Base-by-base conservation (phyloP, 2,329 filamentous ascomycete genomes). In the Aspergillus versicolor region DNA sequence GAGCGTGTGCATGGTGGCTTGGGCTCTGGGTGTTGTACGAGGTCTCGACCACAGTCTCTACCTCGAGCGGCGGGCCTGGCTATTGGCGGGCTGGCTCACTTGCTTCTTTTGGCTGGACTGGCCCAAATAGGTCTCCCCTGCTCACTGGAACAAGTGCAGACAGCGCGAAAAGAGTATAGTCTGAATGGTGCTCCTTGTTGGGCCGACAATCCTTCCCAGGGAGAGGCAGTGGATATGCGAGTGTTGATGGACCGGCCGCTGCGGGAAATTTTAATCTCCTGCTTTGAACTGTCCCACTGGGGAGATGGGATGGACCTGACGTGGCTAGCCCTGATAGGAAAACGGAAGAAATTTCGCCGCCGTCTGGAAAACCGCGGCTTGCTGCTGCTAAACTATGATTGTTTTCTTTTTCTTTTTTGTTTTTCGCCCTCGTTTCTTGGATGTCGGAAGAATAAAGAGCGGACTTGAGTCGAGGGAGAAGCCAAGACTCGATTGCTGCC, bases 1-100 rank as follows among this genome's bases (percentile, higher is more conserved):
- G 58, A 75, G 70, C 19, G 63, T 70, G 58, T 73, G 70, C 72
- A 75, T 75, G 56, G 30, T 52, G 37, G 27, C 27, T 30, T 30
- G 27, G 27, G 27, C 27, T 30, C 27, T 30, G 27, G 27, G 9
- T 11, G 27, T 30, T 30, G 27, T 30, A 9, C 27, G 27, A 30
- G 27, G 27, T 30, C 9, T 21, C 40, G 51, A 52, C 43, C 24
- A 44, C 34, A 30, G 27, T 30, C 27, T 30, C 27, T 30, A 0
- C 27, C n/a, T 21, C 40, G 43, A 52, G 41, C 24, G 27, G 22
- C 22, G 13, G n/a, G 22, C 17, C 24, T 22, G 30, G 11, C 38
- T 27, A 30, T 11, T 30, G 27, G 27, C 27, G 9, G 9, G 9
- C 9, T 30, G 27, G 8, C 8, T 30, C 27, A 30, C 27, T 30